Evolutionary conservation across 1,284 basidiomycete species (phyloP).

Genomic region (Pseudozyma thailandica): DNA sequence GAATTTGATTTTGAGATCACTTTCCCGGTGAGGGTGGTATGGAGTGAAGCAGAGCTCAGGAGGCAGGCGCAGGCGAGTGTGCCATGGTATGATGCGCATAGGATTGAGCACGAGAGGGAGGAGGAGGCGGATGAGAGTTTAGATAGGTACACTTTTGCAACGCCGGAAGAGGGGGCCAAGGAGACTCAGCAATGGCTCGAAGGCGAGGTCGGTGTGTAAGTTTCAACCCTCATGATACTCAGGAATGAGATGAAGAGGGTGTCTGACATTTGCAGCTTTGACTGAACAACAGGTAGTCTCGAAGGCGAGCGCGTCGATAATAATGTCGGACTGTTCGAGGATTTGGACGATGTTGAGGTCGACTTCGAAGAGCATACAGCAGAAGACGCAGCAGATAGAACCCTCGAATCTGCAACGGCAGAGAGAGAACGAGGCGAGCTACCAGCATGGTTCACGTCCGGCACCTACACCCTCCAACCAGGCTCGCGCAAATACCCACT

Average conservation of each 20-base stretch:
- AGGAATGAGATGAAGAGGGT: neutral
- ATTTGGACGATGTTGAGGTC: constrained; percentile 1
- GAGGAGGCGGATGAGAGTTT: constrained; percentile 59
- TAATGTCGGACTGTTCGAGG: constrained; percentile 5
- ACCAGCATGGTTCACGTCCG: constrained; percentile 56
- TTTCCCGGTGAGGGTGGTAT: constrained; percentile 58
- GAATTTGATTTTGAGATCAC: constrained; percentile 60
- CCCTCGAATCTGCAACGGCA: neutral
- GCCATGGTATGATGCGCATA: constrained; percentile 61
- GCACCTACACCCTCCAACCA: constrained; percentile 49
- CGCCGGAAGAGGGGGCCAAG: constrained; percentile 44
- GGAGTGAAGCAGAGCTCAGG: constrained; percentile 49
- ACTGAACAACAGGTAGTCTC: constrained; percentile 42
- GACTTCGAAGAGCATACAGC: neutral
- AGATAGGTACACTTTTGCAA: constrained; percentile 51
- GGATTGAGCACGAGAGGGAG: constrained; percentile 60
- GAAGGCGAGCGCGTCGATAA: constrained; percentile 2
- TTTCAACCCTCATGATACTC: neutral
- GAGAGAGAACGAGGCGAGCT: neutral
- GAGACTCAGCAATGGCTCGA: constrained; percentile 57
- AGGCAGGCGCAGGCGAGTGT: constrained; percentile 35
- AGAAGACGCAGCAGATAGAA: neutral
- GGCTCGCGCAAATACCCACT: constrained; percentile 59
- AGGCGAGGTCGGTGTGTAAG: constrained; percentile 63
- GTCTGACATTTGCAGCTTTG: neutral